These are phyloP conservation scores for Xylaria sp. DNA, from an alignment of 2,329 filamentous ascomycete species.

Conservation along the genomic window DNA sequence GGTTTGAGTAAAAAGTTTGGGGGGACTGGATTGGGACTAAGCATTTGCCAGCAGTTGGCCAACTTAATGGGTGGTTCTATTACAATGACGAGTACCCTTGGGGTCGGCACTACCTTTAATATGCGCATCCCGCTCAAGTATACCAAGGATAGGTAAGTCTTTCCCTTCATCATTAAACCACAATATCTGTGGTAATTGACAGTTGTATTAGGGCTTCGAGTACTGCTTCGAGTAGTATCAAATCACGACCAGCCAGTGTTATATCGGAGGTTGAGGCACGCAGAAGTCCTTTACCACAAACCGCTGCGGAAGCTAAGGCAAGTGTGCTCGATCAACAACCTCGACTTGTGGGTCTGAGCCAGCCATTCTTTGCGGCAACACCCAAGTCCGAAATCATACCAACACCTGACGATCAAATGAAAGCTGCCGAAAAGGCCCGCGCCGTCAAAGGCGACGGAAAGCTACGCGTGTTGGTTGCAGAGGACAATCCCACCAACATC, in stretches of 20 bases:
- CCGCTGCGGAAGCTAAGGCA: conserved; percentile 47
- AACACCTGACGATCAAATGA: conserved; percentile 68
- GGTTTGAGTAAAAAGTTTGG: conserved; percentile 90
- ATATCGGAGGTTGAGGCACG: conserved; percentile 54
- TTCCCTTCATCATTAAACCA: background rate
- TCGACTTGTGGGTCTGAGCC: conserved; percentile 82
- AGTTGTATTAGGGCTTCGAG: conserved; percentile 57
- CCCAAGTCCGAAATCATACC: conserved; percentile 49
- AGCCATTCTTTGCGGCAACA: conserved; percentile 77
- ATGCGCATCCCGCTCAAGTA: conserved; percentile 85
- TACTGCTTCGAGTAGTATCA: conserved; percentile 64
- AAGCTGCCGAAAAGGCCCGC: conserved; percentile 72
- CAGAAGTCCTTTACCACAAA: conserved; percentile 48
- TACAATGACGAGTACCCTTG: conserved; percentile 74
- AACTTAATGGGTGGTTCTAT: conserved; percentile 84
- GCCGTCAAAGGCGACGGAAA: conserved; percentile 70
- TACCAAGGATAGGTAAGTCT: conserved; percentile 70
- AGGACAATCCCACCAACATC: conserved; percentile 70
- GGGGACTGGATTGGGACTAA: conserved; percentile 86
- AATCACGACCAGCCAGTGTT: conserved; percentile 61
- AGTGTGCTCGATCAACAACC: conserved; percentile 73
- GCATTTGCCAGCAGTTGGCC: conserved; percentile 88
- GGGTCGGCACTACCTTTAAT: conserved; percentile 81
- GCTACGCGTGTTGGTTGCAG: conserved; percentile 85
- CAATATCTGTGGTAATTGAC: conserved; percentile 10